A percentile compares a stretch with the other conserved stretches of the same genome.
Evolutionary conservation across 441 rosid genomes (phyloP).

Genomic region (Manihot esculenta): DNA sequence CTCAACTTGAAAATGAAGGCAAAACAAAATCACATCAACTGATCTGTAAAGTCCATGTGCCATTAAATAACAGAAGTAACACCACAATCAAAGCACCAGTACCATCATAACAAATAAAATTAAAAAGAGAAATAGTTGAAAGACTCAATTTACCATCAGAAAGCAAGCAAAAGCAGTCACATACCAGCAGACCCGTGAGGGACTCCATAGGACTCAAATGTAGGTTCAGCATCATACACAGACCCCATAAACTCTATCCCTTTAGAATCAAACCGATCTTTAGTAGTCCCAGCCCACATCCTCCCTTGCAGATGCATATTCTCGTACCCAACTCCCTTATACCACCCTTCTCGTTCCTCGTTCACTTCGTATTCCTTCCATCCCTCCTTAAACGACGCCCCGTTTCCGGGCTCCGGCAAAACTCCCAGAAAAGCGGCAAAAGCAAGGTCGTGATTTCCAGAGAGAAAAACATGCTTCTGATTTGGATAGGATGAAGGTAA

Average conservation of each 20-base stretch:
- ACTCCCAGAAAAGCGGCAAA: slow-evolving; percentile 63
- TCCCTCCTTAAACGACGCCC: slow-evolving; percentile 48
- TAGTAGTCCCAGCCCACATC: slow-evolving; percentile 71
- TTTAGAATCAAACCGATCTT: slow-evolving; percentile 39
- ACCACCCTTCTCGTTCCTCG: slow-evolving; percentile 87
- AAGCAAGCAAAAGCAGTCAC: background rate
- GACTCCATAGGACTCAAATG: slow-evolving; percentile 71
- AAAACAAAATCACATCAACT: background rate
- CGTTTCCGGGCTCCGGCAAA: slow-evolving; percentile 50
- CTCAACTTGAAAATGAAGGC: background rate
- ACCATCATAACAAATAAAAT: background rate
- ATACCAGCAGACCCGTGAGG: slow-evolving; percentile 81
- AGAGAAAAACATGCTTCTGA: slow-evolving; percentile 61
- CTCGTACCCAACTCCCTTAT: slow-evolving; percentile 59
- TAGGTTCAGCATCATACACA: slow-evolving; percentile 70
- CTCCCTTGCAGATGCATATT: slow-evolving; percentile 72
- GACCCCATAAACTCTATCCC: slow-evolving; percentile 61
- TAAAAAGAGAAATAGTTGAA: no score
- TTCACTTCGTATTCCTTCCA: slow-evolving; percentile 55
- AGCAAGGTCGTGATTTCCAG: slow-evolving; percentile 80
- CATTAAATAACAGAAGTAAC: background rate
- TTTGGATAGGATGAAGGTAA: slow-evolving; percentile 51
- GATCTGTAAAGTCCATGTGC: background rate
- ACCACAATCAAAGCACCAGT: background rate
- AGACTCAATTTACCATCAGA: background rate